Evolutionary conservation across 2,329 filamentous ascomycete species (phyloP).

Genomic region (Talaromyces sp.): DNA sequence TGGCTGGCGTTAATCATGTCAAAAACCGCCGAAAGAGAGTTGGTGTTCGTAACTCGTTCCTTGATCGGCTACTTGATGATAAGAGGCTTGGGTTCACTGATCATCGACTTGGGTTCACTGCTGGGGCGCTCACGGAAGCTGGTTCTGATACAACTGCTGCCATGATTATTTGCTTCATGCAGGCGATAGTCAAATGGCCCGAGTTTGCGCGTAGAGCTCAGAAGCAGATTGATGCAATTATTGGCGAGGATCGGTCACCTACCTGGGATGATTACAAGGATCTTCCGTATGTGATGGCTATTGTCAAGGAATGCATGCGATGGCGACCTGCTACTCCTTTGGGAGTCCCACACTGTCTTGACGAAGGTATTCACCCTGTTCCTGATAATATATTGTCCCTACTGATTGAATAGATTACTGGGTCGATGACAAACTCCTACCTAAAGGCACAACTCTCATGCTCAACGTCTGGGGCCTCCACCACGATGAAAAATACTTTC

Average conservation of each 20-base stretch:
- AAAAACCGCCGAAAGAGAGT: constrained; percentile 31
- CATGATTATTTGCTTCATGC: constrained; percentile 36
- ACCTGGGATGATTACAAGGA: constrained; percentile 49
- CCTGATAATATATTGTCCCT: constrained; percentile 20
- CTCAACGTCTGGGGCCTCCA: constrained; percentile 49
- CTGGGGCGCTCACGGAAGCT: constrained; percentile 43
- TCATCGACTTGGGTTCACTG: constrained; percentile 43
- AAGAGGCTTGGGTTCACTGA: constrained; percentile 32
- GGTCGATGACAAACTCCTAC: constrained; percentile 48
- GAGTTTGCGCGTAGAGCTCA: constrained; percentile 4
- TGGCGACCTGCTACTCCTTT: constrained; percentile 57
- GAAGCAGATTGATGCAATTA: constrained; percentile 46
- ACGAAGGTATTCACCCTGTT: constrained; percentile 23
- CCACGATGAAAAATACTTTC: constrained; percentile 39
- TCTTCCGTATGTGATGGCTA: constrained; percentile 55
- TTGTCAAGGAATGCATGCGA: constrained; percentile 58
- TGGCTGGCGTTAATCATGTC: constrained; percentile 37
- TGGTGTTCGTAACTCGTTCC: constrained; percentile 34
- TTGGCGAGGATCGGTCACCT: constrained; percentile 51
- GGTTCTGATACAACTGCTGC: constrained; percentile 42
- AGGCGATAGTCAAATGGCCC: constrained; percentile 49
- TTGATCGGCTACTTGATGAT: constrained; percentile 49
- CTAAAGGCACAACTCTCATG: constrained; percentile 47
- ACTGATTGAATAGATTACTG: constrained; percentile 37
- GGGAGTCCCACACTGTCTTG: constrained; percentile 51